These are phyloP conservation scores for Hortiboletus campestris DNA, from an alignment of 768 basidiomycete genomes.

Conservation along the genomic window DNA sequence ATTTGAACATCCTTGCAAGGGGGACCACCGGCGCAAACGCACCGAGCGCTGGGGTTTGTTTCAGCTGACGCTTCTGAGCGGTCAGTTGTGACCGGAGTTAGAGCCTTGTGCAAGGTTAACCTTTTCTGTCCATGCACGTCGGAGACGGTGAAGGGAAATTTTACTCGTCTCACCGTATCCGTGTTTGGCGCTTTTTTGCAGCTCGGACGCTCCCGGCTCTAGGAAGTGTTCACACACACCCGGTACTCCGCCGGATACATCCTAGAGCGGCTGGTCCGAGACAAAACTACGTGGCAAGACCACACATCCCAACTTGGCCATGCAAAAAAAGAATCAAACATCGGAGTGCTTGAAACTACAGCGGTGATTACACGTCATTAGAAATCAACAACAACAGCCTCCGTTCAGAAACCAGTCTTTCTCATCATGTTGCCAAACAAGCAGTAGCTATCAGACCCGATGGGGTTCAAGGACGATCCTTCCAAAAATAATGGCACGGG, in stretches of 20 bases:
- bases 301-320: neutral
- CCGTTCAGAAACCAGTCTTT: neutral
- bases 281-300: neutral
- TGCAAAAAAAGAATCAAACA: neutral
- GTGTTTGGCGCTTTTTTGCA: neutral
- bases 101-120: neutral
- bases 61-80: neutral
- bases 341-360: constrained; percentile 15
- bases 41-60: neutral
- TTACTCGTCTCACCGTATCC: neutral
- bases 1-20: constrained; percentile 2
- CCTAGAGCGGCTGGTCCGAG: neutral
- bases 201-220: neutral
- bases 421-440: constrained; percentile 9
- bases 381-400: neutral
- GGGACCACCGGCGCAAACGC: neutral
- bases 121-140: neutral
- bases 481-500: neutral
- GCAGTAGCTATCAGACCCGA: constrained; percentile 4
- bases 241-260: neutral
- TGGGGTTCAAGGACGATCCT: neutral
- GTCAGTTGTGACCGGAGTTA: neutral
- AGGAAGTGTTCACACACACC: neutral
- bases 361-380: constrained; percentile 19
- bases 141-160: neutral